Evolutionary conservation across 2,329 filamentous ascomycete genomes (phyloP), one percentile per base, ranked within the genome.

Genomic region (Peltaster fructicola): DNA sequence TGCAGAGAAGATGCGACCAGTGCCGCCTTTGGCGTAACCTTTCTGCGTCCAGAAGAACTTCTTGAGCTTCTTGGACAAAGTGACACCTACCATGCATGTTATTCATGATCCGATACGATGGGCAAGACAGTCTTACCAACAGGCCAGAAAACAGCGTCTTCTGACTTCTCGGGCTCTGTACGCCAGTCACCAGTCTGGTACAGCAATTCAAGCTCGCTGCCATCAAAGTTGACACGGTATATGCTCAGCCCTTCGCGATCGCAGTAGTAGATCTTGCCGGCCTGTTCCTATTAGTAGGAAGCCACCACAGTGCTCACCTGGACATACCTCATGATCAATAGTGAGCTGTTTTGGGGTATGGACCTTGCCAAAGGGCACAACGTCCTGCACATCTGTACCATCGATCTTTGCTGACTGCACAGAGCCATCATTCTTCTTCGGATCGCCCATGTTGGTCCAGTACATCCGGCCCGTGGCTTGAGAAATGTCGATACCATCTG

Each of bases 31-130:
- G 3, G 56, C 53, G 0, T 52, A 45, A 0, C 68, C 67, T 36
- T 72, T 71, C 25, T 71, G 66, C 0, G 61, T 65, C 67, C 67
- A 73, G 50, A 63, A 71, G 22, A 72, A 50, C 20, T 56, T 53
- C 8, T 54, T 52, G 1, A 45, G 43, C 1, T 41, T 30, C 15
- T 22, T 27, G 3, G 56, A 54, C 0, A 72, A 49, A 0, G 58
- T 43, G 18, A 73, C 53, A 2, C 68, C 67, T 6, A 72, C 65
- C 27, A n/a, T n/a, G n/a, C n/a, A n/a, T n/a, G n/a, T n/a, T n/a
- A n/a, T n/a, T n/a, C n/a, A n/a, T n/a, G n/a, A n/a, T n/a, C n/a
- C n/a, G n/a, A n/a, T n/a, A n/a, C n/a, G n/a, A n/a, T n/a, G n/a
- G n/a, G n/a, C n/a, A n/a, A n/a, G n/a, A n/a, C n/a, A n/a, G n/a